Conservation (phyloP, 108 stramenopile species). For the Discostella pseudostelligera region DNA sequence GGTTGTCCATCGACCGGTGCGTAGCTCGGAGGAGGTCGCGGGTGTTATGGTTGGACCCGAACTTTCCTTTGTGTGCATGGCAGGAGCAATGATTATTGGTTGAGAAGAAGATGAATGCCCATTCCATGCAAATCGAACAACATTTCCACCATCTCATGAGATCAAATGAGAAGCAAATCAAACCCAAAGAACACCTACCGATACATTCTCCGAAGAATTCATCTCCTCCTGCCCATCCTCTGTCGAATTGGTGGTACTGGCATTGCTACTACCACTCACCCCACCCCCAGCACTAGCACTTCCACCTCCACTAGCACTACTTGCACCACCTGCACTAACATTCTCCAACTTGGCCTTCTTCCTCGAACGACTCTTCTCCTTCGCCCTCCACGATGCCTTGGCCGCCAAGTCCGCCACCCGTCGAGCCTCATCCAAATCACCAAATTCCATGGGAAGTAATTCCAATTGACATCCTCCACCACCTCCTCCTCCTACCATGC, state of each 20-base stretch:
- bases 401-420: constrained; percentile 17
- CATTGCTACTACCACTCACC: background rate
- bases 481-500: constrained; percentile 19
- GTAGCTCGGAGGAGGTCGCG: constrained; percentile 19
- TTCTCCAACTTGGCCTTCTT: constrained; percentile 38
- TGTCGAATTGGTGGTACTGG: too few relatives aligned
- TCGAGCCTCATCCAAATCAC: constrained; percentile 76
- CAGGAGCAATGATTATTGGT: too few relatives aligned
- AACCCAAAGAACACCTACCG: too few relatives aligned
- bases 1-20: constrained; percentile 82
- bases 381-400: constrained; percentile 38
- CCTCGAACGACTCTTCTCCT: constrained; percentile 50
- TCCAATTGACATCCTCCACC: constrained; percentile 38
- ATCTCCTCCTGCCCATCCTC: too few relatives aligned
- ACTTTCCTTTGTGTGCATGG: background rate
- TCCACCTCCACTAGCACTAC: background rate
- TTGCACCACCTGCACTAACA: background rate
- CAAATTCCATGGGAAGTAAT: constrained; percentile 84
- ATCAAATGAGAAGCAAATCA: too few relatives aligned
- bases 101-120: too few relatives aligned
- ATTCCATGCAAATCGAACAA: too few relatives aligned
- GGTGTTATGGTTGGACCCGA: background rate
- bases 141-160: too few relatives aligned
- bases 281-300: background rate
- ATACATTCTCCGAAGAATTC: too few relatives aligned